Evolutionary conservation across 768 basidiomycete genomes (phyloP).

Genomic region (Suillus fuscotomentosus): DNA sequence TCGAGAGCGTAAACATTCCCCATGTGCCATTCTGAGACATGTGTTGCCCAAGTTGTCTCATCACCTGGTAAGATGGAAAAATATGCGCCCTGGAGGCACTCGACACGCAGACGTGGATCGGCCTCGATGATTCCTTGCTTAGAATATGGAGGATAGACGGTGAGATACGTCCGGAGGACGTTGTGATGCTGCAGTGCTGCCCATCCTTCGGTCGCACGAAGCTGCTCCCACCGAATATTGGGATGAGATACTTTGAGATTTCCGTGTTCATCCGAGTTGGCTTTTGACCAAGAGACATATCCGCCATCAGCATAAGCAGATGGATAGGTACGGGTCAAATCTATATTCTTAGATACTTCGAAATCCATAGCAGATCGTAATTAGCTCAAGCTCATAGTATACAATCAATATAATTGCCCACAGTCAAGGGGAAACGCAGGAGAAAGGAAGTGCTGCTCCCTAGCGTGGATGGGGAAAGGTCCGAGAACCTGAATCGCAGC

Average conservation of each 20-base stretch:
- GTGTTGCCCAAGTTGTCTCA: constrained; percentile 17
- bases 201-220: constrained; percentile 84
- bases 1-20: constrained; percentile 84
- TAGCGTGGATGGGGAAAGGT: constrained; percentile 80
- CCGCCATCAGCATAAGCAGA: constrained; percentile 65
- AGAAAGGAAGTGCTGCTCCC: constrained; percentile 81
- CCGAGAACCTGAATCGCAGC: constrained; percentile 59
- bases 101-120: constrained; percentile 51
- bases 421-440: constrained; percentile 72
- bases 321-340: constrained; percentile 51
- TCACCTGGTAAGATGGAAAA: constrained; percentile 61
- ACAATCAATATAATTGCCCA: constrained; percentile 29
- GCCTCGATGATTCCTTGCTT: constrained; percentile 3
- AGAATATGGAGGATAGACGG: constrained; percentile 46
- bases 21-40: constrained; percentile 62
- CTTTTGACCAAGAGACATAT: constrained; percentile 55
- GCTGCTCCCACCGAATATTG: constrained; percentile 65
- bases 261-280: constrained; percentile 41
- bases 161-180: constrained; percentile 63
- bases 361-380: neutral
- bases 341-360: constrained; percentile 50
- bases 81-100: constrained; percentile 72
- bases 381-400: neutral
- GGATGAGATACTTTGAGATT: constrained; percentile 64
- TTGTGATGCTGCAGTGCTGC: constrained; percentile 80